Evolutionary conservation across 2,329 filamentous ascomycete species (phyloP), one percentile per base, ranked within the genome.

Genomic region (Macrophomina pseudophaseolina): DNA sequence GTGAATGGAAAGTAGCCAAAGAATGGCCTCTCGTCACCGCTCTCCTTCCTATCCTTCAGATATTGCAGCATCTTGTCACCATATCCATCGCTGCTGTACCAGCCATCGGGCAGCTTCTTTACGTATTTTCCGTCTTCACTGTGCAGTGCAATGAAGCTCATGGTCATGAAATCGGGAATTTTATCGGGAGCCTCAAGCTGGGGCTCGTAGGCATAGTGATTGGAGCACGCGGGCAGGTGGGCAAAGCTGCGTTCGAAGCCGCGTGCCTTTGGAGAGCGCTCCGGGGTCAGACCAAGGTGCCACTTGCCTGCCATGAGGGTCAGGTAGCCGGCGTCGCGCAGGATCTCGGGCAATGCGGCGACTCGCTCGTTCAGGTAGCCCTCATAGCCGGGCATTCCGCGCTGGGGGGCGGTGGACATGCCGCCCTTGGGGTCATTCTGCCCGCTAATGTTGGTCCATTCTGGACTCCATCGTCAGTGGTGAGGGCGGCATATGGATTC

Each of bases 271-370:
- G 87, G 87, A 4, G 81, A 84, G 4, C 82, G 81, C 70, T 89
- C 86, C 0, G 85, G 84, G 0, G 82, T 87, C 12, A 89, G 75
- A 0, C 87, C 87, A 18, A 89, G 76, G 74, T 89, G 86, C 87
- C 87, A 89, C 72, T 90, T 89, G 0, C 87, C 87, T 5, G 85
- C 79, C 83, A 89, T 87, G 5, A 87, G 69, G 1, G 87, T 89
- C 58, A 84, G 80, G 72, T 89, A 89, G 14, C 87, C 87, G 0
- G 79, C 82, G 68, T 88, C 87, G 4, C 79, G 82, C 5, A 89
- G 79, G 1, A 89, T 71, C 72, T 89, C 87, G 1, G 86, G 85
- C 14, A 89, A 75, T 5, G 86, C 83, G 30, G 64, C 87, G 1
- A 89, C 87, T 1, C 81, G 79, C 69, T 86, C 83, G 66, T 89